Evolutionary conservation across 1,139 yeast species (phyloP).

Genomic region (Kodamaea suecica): DNA sequence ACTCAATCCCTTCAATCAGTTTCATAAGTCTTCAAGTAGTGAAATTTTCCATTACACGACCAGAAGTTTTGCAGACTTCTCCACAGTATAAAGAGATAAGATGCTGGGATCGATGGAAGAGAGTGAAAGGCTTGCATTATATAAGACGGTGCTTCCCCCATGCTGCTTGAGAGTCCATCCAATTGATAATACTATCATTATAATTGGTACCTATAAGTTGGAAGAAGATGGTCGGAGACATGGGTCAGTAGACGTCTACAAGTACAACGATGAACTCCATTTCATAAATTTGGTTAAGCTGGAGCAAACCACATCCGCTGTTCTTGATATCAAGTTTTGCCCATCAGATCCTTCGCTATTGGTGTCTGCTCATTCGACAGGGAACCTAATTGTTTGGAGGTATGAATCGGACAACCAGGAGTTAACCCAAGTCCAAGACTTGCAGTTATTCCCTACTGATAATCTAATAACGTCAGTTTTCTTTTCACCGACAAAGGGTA

Average conservation of each 20-base stretch:
- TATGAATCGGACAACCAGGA: slow-evolving; percentile 17
- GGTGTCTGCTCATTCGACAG: slow-evolving; percentile 77
- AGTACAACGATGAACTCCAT: slow-evolving; percentile 19
- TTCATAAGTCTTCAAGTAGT: too few species aligned
- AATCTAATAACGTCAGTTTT: slow-evolving; percentile 64
- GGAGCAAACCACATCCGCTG: slow-evolving; percentile 54
- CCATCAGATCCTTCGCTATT: slow-evolving; percentile 50
- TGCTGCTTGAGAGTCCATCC: slow-evolving; percentile 72
- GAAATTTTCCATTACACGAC: neutral
- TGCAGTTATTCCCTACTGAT: slow-evolving; percentile 46
- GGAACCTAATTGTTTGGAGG: slow-evolving; percentile 66
- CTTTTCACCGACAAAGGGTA: slow-evolving; percentile 45
- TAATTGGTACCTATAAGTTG: slow-evolving; percentile 79
- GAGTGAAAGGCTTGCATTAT: slow-evolving; percentile 19
- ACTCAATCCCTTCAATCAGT: too few species aligned
- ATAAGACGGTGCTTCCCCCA: slow-evolving; percentile 66
- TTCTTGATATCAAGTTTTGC: slow-evolving; percentile 69
- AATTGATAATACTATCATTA: slow-evolving; percentile 39
- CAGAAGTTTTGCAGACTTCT: slow-evolving; percentile 1
- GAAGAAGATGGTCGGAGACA: slow-evolving; percentile 54
- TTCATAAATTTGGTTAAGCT: slow-evolving; percentile 18
- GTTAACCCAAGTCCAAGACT: slow-evolving; percentile 15
- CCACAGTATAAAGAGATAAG: slow-evolving; percentile 3
- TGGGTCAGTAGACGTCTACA: slow-evolving; percentile 72
- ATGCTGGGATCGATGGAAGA: slow-evolving; percentile 1